A percentile compares a stretch with the other conserved stretches of the same genome.
Conservation (phyloP, 75 land plant genomes). For the Selaginella tamariscina region DNA sequence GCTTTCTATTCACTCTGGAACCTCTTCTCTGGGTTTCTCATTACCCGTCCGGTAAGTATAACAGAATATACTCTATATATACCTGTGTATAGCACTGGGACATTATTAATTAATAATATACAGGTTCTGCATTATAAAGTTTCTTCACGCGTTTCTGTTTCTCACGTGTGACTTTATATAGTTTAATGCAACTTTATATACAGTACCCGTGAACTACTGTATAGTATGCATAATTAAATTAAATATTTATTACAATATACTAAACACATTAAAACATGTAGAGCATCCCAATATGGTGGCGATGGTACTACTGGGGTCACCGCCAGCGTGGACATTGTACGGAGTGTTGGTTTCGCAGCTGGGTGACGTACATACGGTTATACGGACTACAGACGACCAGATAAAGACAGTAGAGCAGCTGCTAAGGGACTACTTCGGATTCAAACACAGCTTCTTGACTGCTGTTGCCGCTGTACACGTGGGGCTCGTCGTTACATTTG, state of each 20-base stretch:
- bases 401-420: background rate
- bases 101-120: too few species aligned
- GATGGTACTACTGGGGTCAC: conserved; percentile 9
- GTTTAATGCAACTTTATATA: too few species aligned
- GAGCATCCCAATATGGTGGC: conserved; percentile 7
- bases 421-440: background rate
- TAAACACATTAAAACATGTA: background rate
- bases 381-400: background rate
- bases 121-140: too few species aligned
- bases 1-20: conserved; percentile 6
- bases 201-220: too few species aligned
- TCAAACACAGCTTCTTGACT: background rate
- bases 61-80: background rate
- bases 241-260: background rate
- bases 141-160: background rate
- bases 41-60: background rate
- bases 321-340: background rate
- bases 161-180: background rate
- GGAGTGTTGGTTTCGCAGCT: background rate
- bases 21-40: conserved; percentile 10
- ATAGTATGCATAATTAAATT: too few species aligned
- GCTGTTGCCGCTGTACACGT: conserved; percentile 2
- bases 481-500: background rate
- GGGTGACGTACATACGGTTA: background rate
- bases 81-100: too few species aligned